Conservation (phyloP, 306 rosid species). For the Erythrophleum fordii region DNA sequence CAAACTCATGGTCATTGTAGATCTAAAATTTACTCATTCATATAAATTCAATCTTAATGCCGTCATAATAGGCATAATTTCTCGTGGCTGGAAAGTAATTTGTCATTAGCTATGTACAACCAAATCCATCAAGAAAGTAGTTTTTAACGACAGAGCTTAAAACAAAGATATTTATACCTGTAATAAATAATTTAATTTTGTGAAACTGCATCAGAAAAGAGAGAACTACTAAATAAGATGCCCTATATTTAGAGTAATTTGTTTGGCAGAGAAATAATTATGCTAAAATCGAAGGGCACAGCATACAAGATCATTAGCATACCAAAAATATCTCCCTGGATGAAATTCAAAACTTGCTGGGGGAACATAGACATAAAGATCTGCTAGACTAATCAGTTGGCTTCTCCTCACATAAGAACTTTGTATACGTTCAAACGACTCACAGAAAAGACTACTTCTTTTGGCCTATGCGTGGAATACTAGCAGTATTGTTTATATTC, state of each 20-base stretch:
- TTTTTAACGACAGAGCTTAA: neutral
- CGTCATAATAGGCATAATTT: too few relatives aligned
- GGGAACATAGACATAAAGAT: neutral
- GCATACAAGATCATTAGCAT: neutral
- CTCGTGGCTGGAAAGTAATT: neutral
- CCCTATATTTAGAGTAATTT: neutral
- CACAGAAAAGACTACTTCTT: neutral
- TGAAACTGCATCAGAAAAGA: neutral
- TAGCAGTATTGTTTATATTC: too few relatives aligned
- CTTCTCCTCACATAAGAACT: neutral
- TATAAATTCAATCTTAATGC: neutral
- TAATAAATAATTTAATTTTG: neutral
- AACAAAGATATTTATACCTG: neutral
- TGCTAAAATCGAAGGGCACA: neutral
- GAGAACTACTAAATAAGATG: neutral
- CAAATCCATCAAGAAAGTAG: slow-evolving; percentile 6
- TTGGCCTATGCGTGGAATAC: neutral
- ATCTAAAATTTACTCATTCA: neutral
- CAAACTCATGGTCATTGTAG: neutral
- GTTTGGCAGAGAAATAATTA: neutral
- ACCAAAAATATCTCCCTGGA: neutral
- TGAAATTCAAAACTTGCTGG: too few relatives aligned
- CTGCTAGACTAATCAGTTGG: neutral
- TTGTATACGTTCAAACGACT: too few relatives aligned
- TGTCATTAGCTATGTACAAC: neutral